phyloP scores from a whole-genome alignment of 1,139 yeast species.

The Debaryomyces fabryi region DNA sequence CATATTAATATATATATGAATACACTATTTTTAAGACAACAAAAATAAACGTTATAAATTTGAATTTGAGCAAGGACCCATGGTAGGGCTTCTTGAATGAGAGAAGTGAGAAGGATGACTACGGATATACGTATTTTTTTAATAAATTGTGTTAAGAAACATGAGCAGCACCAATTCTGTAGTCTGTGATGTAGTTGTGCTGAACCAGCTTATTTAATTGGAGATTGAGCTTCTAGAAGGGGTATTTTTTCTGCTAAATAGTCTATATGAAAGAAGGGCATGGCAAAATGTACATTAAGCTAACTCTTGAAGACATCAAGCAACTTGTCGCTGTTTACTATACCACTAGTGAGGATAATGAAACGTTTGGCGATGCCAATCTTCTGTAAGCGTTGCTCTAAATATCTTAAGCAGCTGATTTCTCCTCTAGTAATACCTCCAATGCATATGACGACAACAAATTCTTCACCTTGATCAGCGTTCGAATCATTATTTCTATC shows the following conservation, averaged over 20 bases:
- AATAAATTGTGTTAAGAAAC: neutral
- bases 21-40: neutral
- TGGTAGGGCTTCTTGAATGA: neutral
- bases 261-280: neutral
- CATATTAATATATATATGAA: slow-evolving; percentile 2
- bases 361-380: slow-evolving; percentile 44
- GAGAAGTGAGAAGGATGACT: neutral
- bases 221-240: neutral
- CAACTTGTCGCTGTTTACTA: slow-evolving; percentile 51
- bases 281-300: too few species aligned
- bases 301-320: slow-evolving; percentile 17
- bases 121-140: neutral
- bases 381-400: slow-evolving; percentile 43
- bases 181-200: neutral
- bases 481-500: slow-evolving; percentile 11
- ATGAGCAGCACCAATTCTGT: neutral
- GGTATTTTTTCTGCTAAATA: neutral
- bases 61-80: neutral
- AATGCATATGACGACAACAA: slow-evolving; percentile 54
- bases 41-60: neutral
- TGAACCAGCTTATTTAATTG: neutral
- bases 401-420: slow-evolving; percentile 61
- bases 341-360: slow-evolving; percentile 57
- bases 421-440: slow-evolving; percentile 88
- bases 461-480: slow-evolving; percentile 25